Base-by-base conservation (phyloP, 1,284 basidiomycete species). In the Sphagnurus paluster region DNA sequence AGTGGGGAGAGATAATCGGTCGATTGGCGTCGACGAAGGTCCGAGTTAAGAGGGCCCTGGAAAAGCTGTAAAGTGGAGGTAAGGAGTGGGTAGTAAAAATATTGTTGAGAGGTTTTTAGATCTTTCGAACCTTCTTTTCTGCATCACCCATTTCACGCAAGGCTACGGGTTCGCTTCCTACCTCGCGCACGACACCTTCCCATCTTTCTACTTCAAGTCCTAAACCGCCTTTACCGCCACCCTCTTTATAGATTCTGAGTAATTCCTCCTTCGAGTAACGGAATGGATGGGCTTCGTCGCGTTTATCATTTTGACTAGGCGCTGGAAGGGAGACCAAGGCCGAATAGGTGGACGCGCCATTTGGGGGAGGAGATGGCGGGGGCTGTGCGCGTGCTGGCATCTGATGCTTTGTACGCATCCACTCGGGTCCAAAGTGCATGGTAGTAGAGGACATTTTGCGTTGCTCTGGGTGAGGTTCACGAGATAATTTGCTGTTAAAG, bases 341-440 rank as follows among this genome's bases (percentile, higher is more conserved):
- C 38, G 90, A 93, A 71, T 93, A 93, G 38, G 86, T 84, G 11
- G 87, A 84, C 65, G 76, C 68, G 60, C 72, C 72, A 39, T 62
- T 49, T 20, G 71, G 68, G 44, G 77, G 80, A 42, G 81, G 80
- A 17, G 83, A 79, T 11, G 82, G 79, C 37, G 80, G 82, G 42
- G 71, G 75, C 39, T 76, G 77, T 29, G 76, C 66, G 56, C 80
- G 80, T 44, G 79, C 59, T 38, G 76, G 61, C 42, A 75, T 65
- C 50, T 84, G 80, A 52, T 75, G 76, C 69, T 89, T 90, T 53
- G 82, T 78, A 57, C 89, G 82, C 88, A 92, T 90, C 89, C 90
- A 92, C 71, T 91, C 88, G 40, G 88, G 89, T 60, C 86, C 87
- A 72, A 90, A 90, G 65, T 90, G 89, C 80, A 90, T 84, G 16